Evolutionary conservation across 2,329 filamentous ascomycete genomes (phyloP), one percentile per base, ranked within the genome.

Genomic region (Elsinoe arachidis): DNA sequence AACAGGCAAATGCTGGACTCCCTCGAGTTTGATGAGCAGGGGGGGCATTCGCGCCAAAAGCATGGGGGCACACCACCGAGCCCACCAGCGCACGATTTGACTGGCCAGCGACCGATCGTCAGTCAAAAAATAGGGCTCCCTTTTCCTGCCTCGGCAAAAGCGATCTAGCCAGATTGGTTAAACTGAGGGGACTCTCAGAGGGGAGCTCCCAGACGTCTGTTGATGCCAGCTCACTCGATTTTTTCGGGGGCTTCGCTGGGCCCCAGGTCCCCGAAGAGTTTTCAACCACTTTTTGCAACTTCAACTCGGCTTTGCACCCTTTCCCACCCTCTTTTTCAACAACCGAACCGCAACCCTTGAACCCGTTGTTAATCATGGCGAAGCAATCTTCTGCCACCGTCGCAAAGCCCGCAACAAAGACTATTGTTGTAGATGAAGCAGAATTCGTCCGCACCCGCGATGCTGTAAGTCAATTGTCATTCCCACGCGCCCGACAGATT

Each of bases 391-490:
- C 46, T n/a, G 51, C 54, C n/a, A 26, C 54, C 30, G 17, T 15
- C 5, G 44, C 58, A 53, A 58, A 62, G 26, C 55, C 60, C 23
- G 39, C 61, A 43, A 58, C 61, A n/a, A 53, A 53, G 49, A 11
- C 26, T n/a, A 56, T 68, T 34, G 60, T 63, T 39, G 61, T 65
- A 11, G 57, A 62, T 35, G 57, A 60, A 26, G 85, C 89, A 59
- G 86, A 88, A 71, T 92, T 92, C 70, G 80, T 88, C 60, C 80
- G 85, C 68, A 89, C 90, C 51, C 83, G 89, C 67, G 89, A 95
- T 70, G 85, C 83, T 70, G 90, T 95, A 84, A 80, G 87, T 77
- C 51, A 46, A 23, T 26, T 14, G 52, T 41, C 37, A 58, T 57
- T 47, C 56, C 55, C 56, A 57, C 60, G 57, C 62, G 54, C 62